phyloP scores from a whole-genome alignment of 805 yeast species.

The Ogataea saltuana region DNA sequence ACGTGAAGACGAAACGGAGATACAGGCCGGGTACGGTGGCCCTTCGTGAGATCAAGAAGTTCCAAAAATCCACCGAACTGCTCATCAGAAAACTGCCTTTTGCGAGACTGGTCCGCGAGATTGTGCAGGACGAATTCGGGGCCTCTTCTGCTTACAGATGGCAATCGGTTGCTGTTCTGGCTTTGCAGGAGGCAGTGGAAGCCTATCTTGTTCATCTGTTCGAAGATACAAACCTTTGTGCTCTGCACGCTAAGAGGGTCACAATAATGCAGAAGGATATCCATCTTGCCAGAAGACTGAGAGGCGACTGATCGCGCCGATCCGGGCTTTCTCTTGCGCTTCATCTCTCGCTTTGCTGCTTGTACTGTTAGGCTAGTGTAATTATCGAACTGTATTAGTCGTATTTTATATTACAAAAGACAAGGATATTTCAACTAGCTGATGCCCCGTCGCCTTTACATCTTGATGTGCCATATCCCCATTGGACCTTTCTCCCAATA shows the following conservation, averaged over 20 bases:
- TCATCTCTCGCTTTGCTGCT: neutral
- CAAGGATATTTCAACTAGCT: too few species aligned
- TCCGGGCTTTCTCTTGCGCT: neutral
- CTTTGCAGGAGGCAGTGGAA: slow-evolving; percentile 80
- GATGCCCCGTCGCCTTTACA: too few species aligned
- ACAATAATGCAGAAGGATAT: slow-evolving; percentile 84
- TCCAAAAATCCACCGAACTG: slow-evolving; percentile 67
- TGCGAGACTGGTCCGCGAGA: slow-evolving; percentile 73
- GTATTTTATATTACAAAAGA: too few species aligned
- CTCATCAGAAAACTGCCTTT: slow-evolving; percentile 73
- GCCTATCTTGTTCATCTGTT: slow-evolving; percentile 71
- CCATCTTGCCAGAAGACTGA: slow-evolving; percentile 62
- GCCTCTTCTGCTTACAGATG: slow-evolving; percentile 61
- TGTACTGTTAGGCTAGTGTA: slow-evolving; percentile 1
- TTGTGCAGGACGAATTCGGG: slow-evolving; percentile 61
- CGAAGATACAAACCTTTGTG: slow-evolving; percentile 77
- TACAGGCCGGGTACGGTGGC: slow-evolving; percentile 69
- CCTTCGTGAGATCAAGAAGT: slow-evolving; percentile 64
- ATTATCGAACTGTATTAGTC: too few species aligned
- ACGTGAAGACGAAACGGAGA: slow-evolving; percentile 36
- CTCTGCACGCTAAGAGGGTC: slow-evolving; percentile 79
- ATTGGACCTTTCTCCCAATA: slow-evolving; percentile 82
- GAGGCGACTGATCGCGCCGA: slow-evolving; percentile 14
- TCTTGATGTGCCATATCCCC: slow-evolving; percentile 61
- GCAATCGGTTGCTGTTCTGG: slow-evolving; percentile 77